Percentiles rank a stretch among this genome's conserved stretches.
phyloP scores from a whole-genome alignment of 2,329 filamentous ascomycete genomes.

The Bipolaris sorokiniana region DNA sequence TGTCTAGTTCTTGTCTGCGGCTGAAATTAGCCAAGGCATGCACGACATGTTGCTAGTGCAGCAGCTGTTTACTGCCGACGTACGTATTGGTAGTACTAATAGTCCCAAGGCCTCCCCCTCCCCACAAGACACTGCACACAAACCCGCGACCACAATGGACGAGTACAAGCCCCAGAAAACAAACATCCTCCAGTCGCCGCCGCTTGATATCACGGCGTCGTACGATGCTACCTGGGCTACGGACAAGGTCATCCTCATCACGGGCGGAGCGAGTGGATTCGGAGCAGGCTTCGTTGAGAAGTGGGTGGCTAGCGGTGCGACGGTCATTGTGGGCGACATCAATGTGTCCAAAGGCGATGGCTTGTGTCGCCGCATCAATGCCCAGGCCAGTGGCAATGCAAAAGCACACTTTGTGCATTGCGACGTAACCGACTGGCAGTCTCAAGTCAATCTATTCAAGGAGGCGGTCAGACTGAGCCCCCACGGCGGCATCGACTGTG shows the following conservation, averaged over 20 bases:
- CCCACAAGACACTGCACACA: too few species aligned
- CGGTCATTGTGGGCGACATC: slow-evolving; percentile 69
- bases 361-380: slow-evolving; percentile 61
- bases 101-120: too few species aligned
- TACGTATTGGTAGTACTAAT: too few species aligned
- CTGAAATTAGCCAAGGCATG: too few species aligned
- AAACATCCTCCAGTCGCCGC: slow-evolving; percentile 46
- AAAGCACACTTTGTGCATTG: slow-evolving; percentile 64
- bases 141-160: slow-evolving; percentile 24
- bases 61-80: too few species aligned
- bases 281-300: slow-evolving; percentile 48
- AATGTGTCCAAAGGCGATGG: slow-evolving; percentile 60
- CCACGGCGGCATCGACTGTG: slow-evolving; percentile 64
- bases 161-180: slow-evolving; percentile 27
- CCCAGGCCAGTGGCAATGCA: slow-evolving; percentile 46
- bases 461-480: slow-evolving; percentile 61
- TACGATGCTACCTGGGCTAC: slow-evolving; percentile 48
- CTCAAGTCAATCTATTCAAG: slow-evolving; percentile 68
- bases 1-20: too few species aligned
- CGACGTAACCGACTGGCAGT: slow-evolving; percentile 70
- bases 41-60: too few species aligned
- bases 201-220: slow-evolving; percentile 44
- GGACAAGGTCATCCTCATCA: slow-evolving; percentile 48
- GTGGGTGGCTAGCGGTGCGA: slow-evolving; percentile 55
- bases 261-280: slow-evolving; percentile 50